These are phyloP conservation scores for Puccinia coronata DNA, from an alignment of 1,284 basidiomycete species.

Conservation along the genomic window DNA sequence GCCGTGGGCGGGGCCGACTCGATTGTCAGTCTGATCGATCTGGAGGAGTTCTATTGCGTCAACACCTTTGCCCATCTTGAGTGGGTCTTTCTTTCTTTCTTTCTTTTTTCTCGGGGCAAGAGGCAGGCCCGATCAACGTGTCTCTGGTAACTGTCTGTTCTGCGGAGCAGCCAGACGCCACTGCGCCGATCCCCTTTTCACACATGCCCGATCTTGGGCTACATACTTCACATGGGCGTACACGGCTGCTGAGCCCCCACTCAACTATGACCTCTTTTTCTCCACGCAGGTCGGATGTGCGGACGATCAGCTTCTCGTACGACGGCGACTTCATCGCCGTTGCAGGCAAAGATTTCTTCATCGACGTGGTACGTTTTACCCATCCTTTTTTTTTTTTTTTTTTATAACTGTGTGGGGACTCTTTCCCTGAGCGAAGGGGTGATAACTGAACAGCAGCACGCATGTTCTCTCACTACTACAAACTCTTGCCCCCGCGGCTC, in stretches of 20 bases:
- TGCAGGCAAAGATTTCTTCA: conserved; percentile 55
- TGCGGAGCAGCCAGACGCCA: too few relatives aligned
- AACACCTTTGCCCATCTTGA: conserved; percentile 39
- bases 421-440: too few relatives aligned
- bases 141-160: too few relatives aligned
- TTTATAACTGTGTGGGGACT: too few relatives aligned
- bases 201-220: too few relatives aligned
- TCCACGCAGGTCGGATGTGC: conserved; percentile 24
- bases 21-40: conserved; percentile 35
- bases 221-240: too few relatives aligned
- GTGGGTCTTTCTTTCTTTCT: background rate
- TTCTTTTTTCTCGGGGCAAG: background rate
- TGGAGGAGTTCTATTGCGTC: conserved; percentile 39
- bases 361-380: conserved; percentile 52
- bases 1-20: conserved; percentile 32
- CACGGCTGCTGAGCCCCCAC: conserved; percentile 9
- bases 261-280: too few relatives aligned
- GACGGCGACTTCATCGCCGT: conserved; percentile 56
- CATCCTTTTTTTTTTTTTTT: too few relatives aligned
- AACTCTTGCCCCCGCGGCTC: too few relatives aligned
- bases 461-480: too few relatives aligned
- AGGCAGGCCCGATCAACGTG: background rate
- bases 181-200: too few relatives aligned
- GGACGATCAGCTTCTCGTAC: conserved; percentile 55
- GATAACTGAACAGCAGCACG: too few relatives aligned